Percentiles rank a stretch among this genome's conserved stretches.
phyloP scores from a whole-genome alignment of 768 basidiomycete genomes.

The Cantharellus cinnabarinus region DNA sequence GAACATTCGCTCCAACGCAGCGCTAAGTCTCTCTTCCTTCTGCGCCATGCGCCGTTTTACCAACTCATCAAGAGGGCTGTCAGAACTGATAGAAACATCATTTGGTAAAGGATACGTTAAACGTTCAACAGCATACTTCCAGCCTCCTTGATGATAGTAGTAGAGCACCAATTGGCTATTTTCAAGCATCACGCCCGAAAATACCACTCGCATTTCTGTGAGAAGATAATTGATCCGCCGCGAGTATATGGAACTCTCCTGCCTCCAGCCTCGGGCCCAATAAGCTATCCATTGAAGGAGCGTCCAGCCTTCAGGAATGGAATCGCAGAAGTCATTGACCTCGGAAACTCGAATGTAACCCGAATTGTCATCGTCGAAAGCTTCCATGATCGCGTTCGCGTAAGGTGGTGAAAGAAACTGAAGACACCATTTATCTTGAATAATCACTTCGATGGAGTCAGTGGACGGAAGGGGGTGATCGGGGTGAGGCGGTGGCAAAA shows the following conservation, averaged over 20 bases:
- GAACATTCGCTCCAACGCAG: not conserved
- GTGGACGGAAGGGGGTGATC: not conserved
- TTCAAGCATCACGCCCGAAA: not conserved
- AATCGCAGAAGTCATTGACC: not conserved
- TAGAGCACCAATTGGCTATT: not conserved
- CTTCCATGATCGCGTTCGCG: not conserved
- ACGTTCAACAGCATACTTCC: not conserved
- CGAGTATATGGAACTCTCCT: not conserved
- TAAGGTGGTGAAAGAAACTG: not conserved
- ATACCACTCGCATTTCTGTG: not conserved
- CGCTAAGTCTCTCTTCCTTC: not conserved
- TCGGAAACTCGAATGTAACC: not conserved
- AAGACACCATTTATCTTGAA: not conserved
- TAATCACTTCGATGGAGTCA: not conserved
- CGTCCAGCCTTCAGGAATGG: not conserved
- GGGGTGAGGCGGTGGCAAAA: not conserved
- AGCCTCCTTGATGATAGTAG: not conserved
- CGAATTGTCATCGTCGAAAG: not conserved
- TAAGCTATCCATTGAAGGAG: not conserved
- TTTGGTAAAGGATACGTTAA: not conserved
- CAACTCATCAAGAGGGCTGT: not conserved
- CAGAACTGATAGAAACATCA: not conserved
- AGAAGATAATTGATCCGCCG: not conserved
- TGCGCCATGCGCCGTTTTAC: not conserved
- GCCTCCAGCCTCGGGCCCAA: not conserved